Conservation (phyloP, 1,284 basidiomycete genomes). For the Ceratobasidium sp. region DNA sequence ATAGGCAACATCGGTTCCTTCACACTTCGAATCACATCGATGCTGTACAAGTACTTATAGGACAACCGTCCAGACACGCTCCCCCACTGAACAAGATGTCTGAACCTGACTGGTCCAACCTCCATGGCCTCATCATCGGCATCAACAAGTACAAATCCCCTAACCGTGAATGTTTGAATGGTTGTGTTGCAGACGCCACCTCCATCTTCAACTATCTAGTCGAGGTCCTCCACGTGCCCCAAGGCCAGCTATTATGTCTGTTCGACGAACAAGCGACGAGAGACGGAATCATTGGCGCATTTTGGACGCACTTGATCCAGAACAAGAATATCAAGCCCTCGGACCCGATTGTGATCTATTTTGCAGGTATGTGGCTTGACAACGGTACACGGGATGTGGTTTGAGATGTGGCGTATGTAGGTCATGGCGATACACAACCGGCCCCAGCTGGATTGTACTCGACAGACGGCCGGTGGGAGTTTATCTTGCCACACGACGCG, state of each 20-base stretch:
- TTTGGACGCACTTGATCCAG: slow-evolving; percentile 19
- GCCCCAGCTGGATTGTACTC: slow-evolving; percentile 1
- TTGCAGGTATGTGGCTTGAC: slow-evolving; percentile 15
- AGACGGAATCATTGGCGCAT: background rate
- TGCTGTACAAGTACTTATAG: no score
- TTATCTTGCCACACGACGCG: slow-evolving; percentile 29
- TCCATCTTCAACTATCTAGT: slow-evolving; percentile 18
- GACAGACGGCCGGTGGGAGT: slow-evolving; percentile 4
- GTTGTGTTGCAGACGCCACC: slow-evolving; percentile 17
- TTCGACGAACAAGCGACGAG: slow-evolving; percentile 29
- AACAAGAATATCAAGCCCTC: slow-evolving; percentile 8
- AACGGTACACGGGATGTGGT: background rate
- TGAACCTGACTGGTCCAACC: background rate
- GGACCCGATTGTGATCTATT: slow-evolving; percentile 34
- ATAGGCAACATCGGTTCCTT: no score
- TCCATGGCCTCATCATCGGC: slow-evolving; percentile 33
- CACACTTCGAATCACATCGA: no score
- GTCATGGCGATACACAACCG: background rate
- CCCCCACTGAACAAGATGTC: slow-evolving; percentile 6
- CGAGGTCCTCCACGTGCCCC: background rate
- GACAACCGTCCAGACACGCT: no score
- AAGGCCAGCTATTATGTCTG: background rate
- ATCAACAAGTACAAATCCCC: slow-evolving; percentile 20
- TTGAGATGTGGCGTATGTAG: background rate
- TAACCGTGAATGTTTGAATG: background rate